Conservation (phyloP, 2,329 filamentous ascomycete species). For the Trichoderma brevicompactum region DNA sequence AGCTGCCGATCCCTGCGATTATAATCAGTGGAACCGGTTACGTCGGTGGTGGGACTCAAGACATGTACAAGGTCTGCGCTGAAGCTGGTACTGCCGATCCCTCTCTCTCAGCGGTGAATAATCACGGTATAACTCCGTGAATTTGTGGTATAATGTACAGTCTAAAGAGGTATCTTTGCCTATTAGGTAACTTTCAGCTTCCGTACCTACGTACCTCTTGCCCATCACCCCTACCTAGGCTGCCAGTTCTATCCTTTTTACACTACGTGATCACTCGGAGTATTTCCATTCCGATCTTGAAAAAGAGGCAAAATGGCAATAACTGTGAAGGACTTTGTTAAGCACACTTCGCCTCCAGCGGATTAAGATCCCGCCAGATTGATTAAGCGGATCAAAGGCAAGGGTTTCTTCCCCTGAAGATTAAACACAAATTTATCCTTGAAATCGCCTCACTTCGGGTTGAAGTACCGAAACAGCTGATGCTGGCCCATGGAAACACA, state of each 20-base stretch:
- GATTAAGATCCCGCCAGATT: not conserved
- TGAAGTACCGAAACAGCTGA: not conserved
- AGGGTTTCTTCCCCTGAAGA: not conserved
- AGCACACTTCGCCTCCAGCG: too few relatives aligned
- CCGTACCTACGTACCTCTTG: not conserved
- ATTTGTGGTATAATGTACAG: not conserved
- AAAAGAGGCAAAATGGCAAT: too few relatives aligned
- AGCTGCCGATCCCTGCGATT: conserved; percentile 20
- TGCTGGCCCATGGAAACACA: not conserved
- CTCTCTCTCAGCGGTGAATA: conserved; percentile 31
- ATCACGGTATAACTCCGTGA: not conserved
- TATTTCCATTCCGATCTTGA: too few relatives aligned
- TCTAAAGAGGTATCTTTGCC: not conserved
- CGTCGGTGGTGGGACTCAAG: not conserved
- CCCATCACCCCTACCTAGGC: too few relatives aligned
- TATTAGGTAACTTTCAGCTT: not conserved
- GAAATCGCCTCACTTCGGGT: conserved; percentile 1
- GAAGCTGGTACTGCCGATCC: conserved; percentile 45
- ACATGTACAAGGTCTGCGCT: not conserved
- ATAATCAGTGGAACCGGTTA: not conserved
- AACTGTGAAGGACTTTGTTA: too few relatives aligned
- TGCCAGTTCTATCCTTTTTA: too few relatives aligned
- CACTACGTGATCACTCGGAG: too few relatives aligned
- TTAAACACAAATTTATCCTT: not conserved
- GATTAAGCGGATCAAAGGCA: not conserved